Evolutionary conservation across 2,329 filamentous ascomycete species (phyloP).

Genomic region (Rhexocercosporidium sp.): DNA sequence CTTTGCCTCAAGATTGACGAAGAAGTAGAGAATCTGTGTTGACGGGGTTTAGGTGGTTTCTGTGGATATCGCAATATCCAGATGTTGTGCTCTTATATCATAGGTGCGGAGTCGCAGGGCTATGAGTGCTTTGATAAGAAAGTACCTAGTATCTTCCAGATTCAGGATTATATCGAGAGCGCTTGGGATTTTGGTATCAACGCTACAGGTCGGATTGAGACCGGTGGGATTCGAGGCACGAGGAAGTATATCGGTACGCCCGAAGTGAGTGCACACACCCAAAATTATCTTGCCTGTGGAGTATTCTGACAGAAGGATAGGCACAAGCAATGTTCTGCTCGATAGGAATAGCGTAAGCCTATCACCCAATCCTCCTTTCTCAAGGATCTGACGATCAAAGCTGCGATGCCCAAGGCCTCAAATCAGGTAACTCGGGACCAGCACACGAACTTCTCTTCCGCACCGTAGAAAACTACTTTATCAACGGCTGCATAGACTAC

Average conservation of each 20-base stretch:
- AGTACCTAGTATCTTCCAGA: constrained; percentile 77
- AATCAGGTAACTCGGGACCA: constrained; percentile 44
- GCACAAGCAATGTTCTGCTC: constrained; percentile 79
- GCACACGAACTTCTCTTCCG: constrained; percentile 59
- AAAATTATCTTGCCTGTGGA: not conserved
- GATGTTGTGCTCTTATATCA: constrained; percentile 83
- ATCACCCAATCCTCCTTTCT: not conserved
- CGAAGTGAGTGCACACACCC: constrained; percentile 62
- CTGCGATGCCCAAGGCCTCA: constrained; percentile 67
- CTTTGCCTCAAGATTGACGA: not conserved
- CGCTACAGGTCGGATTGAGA: constrained; percentile 74
- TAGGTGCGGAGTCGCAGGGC: constrained; percentile 61
- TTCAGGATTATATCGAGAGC: constrained; percentile 85
- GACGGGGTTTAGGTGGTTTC: constrained; percentile 69
- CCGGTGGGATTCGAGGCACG: constrained; percentile 84
- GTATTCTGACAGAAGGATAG: constrained; percentile 48
- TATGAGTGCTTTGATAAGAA: constrained; percentile 61
- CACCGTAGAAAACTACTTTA: constrained; percentile 77
- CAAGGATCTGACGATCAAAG: constrained; percentile 42
- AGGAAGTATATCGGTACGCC: constrained; percentile 95
- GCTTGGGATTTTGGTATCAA: constrained; percentile 92
- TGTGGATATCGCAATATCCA: constrained; percentile 97
- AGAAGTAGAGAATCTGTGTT: not conserved
- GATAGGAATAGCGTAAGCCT: constrained; percentile 66
- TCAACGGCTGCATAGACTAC: constrained; percentile 54